These are phyloP conservation scores for Daphne laureola DNA, from an alignment of 441 rosid species.

Conservation along the genomic window DNA sequence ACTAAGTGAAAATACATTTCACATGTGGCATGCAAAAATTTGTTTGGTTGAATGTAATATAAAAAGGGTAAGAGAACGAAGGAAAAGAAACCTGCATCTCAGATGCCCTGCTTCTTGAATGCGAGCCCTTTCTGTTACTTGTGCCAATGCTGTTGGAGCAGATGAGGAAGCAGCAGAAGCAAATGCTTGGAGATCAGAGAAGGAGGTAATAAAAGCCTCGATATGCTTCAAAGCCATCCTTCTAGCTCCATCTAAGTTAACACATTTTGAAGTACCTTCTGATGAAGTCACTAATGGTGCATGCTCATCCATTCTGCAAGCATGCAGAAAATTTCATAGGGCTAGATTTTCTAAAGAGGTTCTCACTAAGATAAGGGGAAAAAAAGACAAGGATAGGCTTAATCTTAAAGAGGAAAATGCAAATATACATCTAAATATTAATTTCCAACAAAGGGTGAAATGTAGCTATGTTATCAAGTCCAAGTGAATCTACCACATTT, in stretches of 20 bases:
- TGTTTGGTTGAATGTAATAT: not conserved
- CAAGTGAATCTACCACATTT: no score
- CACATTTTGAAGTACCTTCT: conserved; percentile 60
- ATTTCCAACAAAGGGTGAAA: no score
- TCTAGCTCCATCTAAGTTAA: conserved; percentile 78
- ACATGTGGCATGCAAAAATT: not conserved
- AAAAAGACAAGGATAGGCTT: not conserved
- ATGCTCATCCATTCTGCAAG: conserved; percentile 71
- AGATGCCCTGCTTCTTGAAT: conserved; percentile 95
- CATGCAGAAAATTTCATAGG: not conserved
- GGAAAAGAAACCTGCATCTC: conserved; percentile 70
- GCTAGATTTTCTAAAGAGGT: not conserved
- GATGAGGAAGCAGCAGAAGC: conserved; percentile 65
- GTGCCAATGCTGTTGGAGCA: conserved; percentile 67
- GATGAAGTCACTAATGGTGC: conserved; percentile 53
- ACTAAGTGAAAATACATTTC: not conserved
- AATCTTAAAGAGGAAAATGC: not conserved
- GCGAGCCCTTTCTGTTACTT: conserved; percentile 82
- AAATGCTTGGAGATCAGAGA: conserved; percentile 68
- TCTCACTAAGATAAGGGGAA: not conserved
- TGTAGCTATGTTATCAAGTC: no score
- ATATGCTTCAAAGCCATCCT: conserved; percentile 78
- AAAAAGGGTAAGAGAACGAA: conserved; percentile 9
- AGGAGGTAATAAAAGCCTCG: conserved; percentile 57
- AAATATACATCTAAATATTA: not conserved